These are phyloP conservation scores for Colletotrichum graminicola DNA, from an alignment of 2,329 filamentous ascomycete species.

Conservation along the genomic window DNA sequence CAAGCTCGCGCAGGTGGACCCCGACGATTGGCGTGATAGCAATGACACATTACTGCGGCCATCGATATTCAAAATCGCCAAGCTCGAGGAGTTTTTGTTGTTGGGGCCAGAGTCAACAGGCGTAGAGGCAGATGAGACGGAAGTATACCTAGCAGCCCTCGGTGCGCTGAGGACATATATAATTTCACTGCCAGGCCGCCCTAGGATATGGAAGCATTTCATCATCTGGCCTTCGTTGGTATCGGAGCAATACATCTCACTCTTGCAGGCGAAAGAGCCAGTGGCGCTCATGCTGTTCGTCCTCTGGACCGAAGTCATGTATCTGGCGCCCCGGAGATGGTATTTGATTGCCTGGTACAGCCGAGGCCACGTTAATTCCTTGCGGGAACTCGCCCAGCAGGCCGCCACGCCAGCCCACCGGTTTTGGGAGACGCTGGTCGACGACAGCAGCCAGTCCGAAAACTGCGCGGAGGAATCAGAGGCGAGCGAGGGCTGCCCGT, in stretches of 20 bases:
- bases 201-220: constrained; percentile 41
- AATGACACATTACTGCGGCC: constrained; percentile 21
- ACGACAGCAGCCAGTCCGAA: constrained; percentile 27
- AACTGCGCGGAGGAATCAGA: constrained; percentile 21
- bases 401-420: constrained; percentile 12
- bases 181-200: constrained; percentile 31
- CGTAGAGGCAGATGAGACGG: constrained; percentile 11
- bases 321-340: constrained; percentile 34
- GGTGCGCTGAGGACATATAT: constrained; percentile 35
- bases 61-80: constrained; percentile 24
- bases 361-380: constrained; percentile 18
- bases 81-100: constrained; percentile 28
- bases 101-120: constrained; percentile 28
- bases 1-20: constrained; percentile 36
- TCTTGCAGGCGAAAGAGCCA: constrained; percentile 29
- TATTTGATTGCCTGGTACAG: constrained; percentile 40
- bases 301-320: constrained; percentile 39
- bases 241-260: constrained; percentile 35
- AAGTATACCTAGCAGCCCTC: constrained; percentile 25
- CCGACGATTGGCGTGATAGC: constrained; percentile 33
- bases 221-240: constrained; percentile 41
- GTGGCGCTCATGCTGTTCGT: constrained; percentile 40
- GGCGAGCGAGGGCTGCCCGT: constrained; percentile 1
- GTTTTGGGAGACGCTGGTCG: constrained; percentile 34
- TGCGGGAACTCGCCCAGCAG: constrained; percentile 27